phyloP scores from a whole-genome alignment of 1,284 basidiomycete species.

The Cutaneotrichosporon arboriforme region DNA sequence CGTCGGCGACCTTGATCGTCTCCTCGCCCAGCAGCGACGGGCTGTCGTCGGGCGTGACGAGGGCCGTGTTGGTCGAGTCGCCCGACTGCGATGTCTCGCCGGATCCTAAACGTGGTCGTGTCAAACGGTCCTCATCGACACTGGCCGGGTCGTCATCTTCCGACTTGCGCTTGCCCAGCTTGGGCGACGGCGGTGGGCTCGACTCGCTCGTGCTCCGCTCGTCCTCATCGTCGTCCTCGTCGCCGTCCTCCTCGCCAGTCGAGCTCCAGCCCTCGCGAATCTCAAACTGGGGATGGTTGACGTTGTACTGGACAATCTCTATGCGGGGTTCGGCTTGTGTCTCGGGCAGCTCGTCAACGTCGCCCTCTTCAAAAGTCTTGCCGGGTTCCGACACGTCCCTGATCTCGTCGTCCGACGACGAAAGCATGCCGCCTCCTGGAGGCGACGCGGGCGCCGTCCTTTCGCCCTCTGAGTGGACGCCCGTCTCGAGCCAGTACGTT shows the following conservation, averaged over 20 bases:
- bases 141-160: neutral
- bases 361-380: neutral
- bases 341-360: neutral
- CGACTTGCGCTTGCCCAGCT: slow-evolving; percentile 11
- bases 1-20: slow-evolving; percentile 9
- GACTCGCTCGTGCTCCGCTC: neutral
- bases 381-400: neutral
- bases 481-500: neutral
- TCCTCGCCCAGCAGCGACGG: slow-evolving; percentile 11
- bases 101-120: slow-evolving; percentile 10
- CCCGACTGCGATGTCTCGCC: slow-evolving; percentile 13
- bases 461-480: too few species aligned
- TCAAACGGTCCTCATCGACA: slow-evolving; percentile 1
- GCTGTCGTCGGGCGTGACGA: slow-evolving; percentile 17
- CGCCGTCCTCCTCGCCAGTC: neutral
- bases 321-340: slow-evolving; percentile 7
- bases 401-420: neutral
- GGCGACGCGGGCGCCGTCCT: slow-evolving; percentile 1
- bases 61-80: slow-evolving; percentile 8
- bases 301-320: slow-evolving; percentile 8
- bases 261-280: slow-evolving; percentile 14
- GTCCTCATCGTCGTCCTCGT: slow-evolving; percentile 8
- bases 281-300: neutral
- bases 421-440: neutral
- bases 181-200: neutral